Evolutionary conservation across 352 stramenopile genomes (phyloP).

Genomic region (Phytophthora cactorum): DNA sequence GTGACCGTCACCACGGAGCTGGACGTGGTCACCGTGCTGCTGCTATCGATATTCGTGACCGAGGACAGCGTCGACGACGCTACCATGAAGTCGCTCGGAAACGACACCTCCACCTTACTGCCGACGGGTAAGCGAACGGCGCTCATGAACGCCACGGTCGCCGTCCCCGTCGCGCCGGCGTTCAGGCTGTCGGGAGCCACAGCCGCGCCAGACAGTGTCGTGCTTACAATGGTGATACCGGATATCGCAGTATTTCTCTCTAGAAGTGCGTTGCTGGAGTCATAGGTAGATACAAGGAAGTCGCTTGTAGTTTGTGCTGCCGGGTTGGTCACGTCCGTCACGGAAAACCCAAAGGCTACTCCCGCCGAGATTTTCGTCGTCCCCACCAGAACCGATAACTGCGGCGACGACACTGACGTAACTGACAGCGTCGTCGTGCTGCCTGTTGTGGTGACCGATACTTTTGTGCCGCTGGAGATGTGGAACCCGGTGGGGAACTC

Average conservation of each 20-base stretch:
- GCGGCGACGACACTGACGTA: constrained; percentile 18
- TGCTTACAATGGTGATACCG: constrained; percentile 19
- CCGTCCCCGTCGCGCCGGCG: constrained; percentile 33
- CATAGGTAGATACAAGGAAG: constrained; percentile 36
- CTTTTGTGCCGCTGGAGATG: constrained; percentile 20
- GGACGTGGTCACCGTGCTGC: constrained; percentile 31
- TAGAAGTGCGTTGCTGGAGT: constrained; percentile 19
- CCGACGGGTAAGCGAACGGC: constrained; percentile 39
- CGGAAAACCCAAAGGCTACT: constrained; percentile 33
- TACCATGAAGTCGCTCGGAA: constrained; percentile 47
- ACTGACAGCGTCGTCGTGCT: constrained; percentile 42
- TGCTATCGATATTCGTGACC: constrained; percentile 32
- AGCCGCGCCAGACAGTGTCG: constrained; percentile 14
- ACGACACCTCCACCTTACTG: constrained; percentile 44
- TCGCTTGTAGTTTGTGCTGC: constrained; percentile 15
- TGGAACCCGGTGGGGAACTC: constrained; percentile 43
- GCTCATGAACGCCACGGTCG: constrained; percentile 47
- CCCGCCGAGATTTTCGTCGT: constrained; percentile 26
- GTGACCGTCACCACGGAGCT: constrained; percentile 35
- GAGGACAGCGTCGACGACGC: constrained; percentile 26
- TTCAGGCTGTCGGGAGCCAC: constrained; percentile 38
- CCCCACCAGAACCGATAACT: constrained; percentile 28
- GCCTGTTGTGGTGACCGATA: constrained; percentile 13
- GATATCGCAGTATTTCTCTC: constrained; percentile 15
- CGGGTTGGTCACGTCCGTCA: constrained; percentile 46